A percentile compares a stretch with the other conserved stretches of the same genome.
phyloP scores from a whole-genome alignment of 331 rosid genomes.

The Malus hybrid region DNA sequence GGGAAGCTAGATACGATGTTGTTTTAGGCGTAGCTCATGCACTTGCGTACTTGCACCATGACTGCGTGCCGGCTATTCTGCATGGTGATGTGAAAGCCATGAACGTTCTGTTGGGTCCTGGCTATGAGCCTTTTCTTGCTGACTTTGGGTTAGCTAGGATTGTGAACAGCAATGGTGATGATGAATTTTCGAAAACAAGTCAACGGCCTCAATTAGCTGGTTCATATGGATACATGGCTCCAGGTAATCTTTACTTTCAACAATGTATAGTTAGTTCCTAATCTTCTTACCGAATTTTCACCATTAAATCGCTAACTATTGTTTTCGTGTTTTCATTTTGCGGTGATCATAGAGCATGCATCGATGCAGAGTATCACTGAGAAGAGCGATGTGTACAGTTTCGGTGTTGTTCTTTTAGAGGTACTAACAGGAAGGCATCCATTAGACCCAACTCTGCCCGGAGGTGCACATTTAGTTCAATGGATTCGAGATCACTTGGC shows the following conservation, averaged over 20 bases:
- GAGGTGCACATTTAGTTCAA: conserved; percentile 59
- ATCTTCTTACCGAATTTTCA: neutral
- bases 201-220: conserved; percentile 54
- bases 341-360: conserved; percentile 43
- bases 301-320: neutral
- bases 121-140: conserved; percentile 59
- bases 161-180: conserved; percentile 21
- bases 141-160: conserved; percentile 60
- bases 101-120: conserved; percentile 65
- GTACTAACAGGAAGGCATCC: conserved; percentile 89
- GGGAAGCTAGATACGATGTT: conserved; percentile 68
- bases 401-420: conserved; percentile 73
- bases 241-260: conserved; percentile 42
- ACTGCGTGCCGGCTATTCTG: conserved; percentile 67
- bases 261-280: neutral
- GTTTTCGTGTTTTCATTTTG: neutral
- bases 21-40: conserved; percentile 71
- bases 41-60: conserved; percentile 74
- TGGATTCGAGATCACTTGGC: conserved; percentile 74
- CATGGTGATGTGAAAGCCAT: conserved; percentile 89
- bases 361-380: conserved; percentile 53
- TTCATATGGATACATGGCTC: conserved; percentile 91
- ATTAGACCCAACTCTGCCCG: conserved; percentile 70
- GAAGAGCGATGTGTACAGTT: conserved; percentile 83
- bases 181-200: conserved; percentile 17